Conservation (phyloP, 805 yeast genomes). For the Wickerhamiella lipophila region DNA sequence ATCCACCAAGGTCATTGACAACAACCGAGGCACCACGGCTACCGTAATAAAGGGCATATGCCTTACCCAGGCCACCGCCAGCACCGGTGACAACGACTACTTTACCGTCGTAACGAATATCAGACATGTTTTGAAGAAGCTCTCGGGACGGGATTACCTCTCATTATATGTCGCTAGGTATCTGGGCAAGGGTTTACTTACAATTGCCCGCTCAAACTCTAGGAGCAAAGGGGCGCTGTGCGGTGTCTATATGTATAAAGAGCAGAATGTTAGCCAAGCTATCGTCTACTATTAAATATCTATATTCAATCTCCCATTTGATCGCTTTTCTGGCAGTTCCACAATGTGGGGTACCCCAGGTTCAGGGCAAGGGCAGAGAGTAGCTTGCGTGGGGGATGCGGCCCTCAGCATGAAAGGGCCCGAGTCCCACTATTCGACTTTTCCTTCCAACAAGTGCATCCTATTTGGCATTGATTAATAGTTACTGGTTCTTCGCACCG, state of each 20-base stretch:
- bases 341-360: conserved; percentile 9
- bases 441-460: background rate
- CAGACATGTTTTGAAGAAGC: conserved; percentile 12
- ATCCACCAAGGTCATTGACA: conserved; percentile 86
- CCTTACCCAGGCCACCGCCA: conserved; percentile 91
- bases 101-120: conserved; percentile 53
- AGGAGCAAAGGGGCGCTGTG: background rate
- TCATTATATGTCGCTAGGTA: conserved; percentile 1
- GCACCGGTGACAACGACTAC: conserved; percentile 94
- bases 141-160: conserved; percentile 1
- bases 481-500: background rate
- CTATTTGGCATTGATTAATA: background rate
- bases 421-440: background rate
- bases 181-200: conserved; percentile 3
- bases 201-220: background rate
- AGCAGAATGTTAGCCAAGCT: too few relatives aligned
- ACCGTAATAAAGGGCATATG: conserved; percentile 78
- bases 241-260: too few relatives aligned
- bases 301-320: background rate
- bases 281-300: background rate
- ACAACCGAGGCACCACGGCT: conserved; percentile 88
- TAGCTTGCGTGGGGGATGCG: background rate
- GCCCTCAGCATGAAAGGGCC: background rate
- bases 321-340: background rate
- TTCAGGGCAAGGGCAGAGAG: conserved; percentile 5